A percentile compares a stretch with the other conserved stretches of the same genome.
These are phyloP conservation scores for Phyllosticta ampelicida DNA, from an alignment of 2,329 filamentous ascomycete genomes.

Conservation along the genomic window DNA sequence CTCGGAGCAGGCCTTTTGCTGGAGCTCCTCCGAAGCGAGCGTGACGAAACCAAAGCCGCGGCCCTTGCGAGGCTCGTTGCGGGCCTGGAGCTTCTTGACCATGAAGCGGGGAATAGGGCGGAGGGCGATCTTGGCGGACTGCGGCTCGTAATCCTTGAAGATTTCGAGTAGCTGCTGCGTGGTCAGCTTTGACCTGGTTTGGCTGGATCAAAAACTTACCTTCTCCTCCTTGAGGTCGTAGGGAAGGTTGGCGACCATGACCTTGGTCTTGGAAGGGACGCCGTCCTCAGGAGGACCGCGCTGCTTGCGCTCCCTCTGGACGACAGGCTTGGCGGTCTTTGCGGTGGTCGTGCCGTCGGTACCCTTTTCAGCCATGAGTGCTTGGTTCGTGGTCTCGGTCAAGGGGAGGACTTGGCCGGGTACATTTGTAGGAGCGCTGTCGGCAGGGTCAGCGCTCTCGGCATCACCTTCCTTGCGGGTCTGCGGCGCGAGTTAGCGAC, in stretches of 20 bases:
- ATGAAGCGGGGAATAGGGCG: conserved; percentile 98
- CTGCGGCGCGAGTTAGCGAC: background rate
- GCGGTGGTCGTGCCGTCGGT: conserved; percentile 32
- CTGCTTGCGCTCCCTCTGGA: conserved; percentile 56
- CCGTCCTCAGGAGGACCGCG: conserved; percentile 95
- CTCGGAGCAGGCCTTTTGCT: conserved; percentile 92
- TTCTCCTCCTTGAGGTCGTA: conserved; percentile 97
- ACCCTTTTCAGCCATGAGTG: conserved; percentile 44
- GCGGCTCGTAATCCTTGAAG: conserved; percentile 83
- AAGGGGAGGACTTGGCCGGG: conserved; percentile 40
- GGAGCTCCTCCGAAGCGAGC: conserved; percentile 84
- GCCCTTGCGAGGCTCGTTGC: conserved; percentile 96
- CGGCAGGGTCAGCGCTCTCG: conserved; percentile 31
- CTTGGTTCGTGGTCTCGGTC: conserved; percentile 42
- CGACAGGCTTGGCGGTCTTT: conserved; percentile 34
- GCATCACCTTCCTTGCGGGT: conserved; percentile 30
- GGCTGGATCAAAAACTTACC: conserved; percentile 42
- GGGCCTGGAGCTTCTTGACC: conserved; percentile 99
- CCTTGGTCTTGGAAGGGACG: conserved; percentile 98
- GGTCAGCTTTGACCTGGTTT: conserved; percentile 12
- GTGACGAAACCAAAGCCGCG: conserved; percentile 98
- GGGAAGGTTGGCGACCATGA: conserved; percentile 99
- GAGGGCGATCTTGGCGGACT: conserved; percentile 95
- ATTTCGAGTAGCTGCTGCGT: conserved; percentile 78
- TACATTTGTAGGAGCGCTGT: conserved; percentile 37